Conservation (phyloP, 306 rosid species). For the Cucumis sativus region DNA sequence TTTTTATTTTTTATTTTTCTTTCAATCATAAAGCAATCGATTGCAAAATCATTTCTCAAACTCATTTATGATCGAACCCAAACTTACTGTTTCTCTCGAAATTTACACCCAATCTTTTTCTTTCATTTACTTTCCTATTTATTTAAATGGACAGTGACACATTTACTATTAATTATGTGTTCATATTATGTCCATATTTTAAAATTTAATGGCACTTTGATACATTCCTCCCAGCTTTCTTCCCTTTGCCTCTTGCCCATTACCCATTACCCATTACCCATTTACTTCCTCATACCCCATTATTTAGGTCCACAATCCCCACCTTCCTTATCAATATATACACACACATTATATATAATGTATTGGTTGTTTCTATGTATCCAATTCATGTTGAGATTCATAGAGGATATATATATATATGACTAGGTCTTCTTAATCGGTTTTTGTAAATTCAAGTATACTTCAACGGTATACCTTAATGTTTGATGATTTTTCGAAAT, state of each 20-base stretch:
- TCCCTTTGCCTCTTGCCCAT: neutral
- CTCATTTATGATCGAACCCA: neutral
- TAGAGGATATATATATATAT: too few species aligned
- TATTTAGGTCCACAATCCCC: neutral
- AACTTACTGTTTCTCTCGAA: slow-evolving; percentile 19
- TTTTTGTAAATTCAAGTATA: too few species aligned
- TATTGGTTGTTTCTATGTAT: too few species aligned
- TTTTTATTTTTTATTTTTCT: neutral
- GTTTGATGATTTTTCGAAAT: too few species aligned
- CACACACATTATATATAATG: too few species aligned
- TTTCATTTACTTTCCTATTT: neutral
- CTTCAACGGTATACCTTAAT: too few species aligned
- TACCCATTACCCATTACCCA: neutral
- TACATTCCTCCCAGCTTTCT: neutral
- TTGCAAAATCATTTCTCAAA: slow-evolving; percentile 59
- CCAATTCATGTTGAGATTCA: too few species aligned
- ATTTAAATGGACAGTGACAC: neutral
- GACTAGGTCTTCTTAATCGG: too few species aligned
- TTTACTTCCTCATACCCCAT: neutral
- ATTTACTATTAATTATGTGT: neutral
- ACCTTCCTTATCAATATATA: neutral
- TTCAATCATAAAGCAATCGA: slow-evolving; percentile 72
- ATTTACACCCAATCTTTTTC: slow-evolving; percentile 12
- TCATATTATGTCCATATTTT: neutral
- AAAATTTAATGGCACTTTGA: neutral